Base-by-base conservation (phyloP, 257 asterid genomes). In the Mitragyna speciosa region DNA sequence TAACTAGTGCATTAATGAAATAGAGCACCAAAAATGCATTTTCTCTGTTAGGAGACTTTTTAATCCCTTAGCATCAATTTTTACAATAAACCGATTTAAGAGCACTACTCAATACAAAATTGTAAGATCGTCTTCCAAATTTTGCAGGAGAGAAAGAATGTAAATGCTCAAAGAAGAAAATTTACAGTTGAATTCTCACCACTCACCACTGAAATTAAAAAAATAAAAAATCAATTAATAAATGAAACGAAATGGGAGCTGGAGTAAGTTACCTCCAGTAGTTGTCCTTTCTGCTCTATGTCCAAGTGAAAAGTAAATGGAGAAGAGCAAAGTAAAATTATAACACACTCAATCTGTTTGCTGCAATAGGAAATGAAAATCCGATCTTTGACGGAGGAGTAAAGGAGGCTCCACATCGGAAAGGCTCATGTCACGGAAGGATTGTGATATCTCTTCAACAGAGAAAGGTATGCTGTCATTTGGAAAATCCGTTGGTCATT, bases 391-490 rank as follows among this genome's bases (percentile, higher is more conserved):
- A 26, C 95, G 93, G 82, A 94, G 97, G 78, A 94, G 95, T 70
- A 91, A 84, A 19, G 98, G 97, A 64, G 97, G 97, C 63, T 94
- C 93, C 82, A 94, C 89, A 49, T 89, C 89, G 17, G 92, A 84
- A 45, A 91, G 80, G 78, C 87, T 85, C 85, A 91, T 87, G 64
- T 85, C 92, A 71, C 78, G 87, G 84, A 91, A 89, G 36, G 96
- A 92, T 74, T 86, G 93, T 67, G 97, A 91, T 83, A 94, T 86
- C 85, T 94, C 97, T 80, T 94, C 98, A 83, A 92, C 89, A 83
- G 97, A 91, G 89, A 94, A 94, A 82, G 97, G 97, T 88, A 92
- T 89, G 86, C 98, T 94, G 97, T 77, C 87, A 85, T 83, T 75
- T 84, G 65, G 78, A 30, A 79, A 65, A 72, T 26, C 66, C 76